These are phyloP conservation scores for Aspergillus carbonarius DNA, from an alignment of 2,329 filamentous ascomycete genomes.

Conservation along the genomic window DNA sequence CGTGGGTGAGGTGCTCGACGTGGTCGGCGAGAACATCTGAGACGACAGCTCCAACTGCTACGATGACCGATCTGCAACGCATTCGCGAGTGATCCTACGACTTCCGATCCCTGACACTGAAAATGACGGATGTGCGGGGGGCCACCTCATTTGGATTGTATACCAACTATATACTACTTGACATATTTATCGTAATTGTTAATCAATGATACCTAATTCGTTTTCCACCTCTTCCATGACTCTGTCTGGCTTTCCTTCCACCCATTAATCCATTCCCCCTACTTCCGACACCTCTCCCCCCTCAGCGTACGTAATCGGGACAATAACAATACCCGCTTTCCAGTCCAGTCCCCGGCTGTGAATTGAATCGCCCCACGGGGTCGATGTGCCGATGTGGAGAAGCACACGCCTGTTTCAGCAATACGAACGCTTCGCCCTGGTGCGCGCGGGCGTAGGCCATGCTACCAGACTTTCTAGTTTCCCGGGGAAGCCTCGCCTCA, in stretches of 20 bases:
- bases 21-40: constrained; percentile 6
- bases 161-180: neutral
- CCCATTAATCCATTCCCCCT: too few relatives aligned
- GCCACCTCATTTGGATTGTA: neutral
- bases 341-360: neutral
- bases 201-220: neutral
- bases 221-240: neutral
- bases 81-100: too few relatives aligned
- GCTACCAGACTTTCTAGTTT: neutral
- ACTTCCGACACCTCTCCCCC: neutral
- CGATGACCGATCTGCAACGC: neutral
- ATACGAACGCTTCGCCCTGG: neutral
- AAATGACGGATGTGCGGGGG: too few relatives aligned
- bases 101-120: too few relatives aligned
- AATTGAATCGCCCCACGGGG: constrained; percentile 14
- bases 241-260: neutral
- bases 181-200: neutral
- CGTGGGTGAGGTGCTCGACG: constrained; percentile 1
- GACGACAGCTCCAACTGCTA: neutral
- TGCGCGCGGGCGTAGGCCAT: too few relatives aligned
- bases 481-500: neutral
- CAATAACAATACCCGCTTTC: neutral
- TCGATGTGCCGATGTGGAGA: constrained; percentile 11
- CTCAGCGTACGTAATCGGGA: neutral
- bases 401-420: neutral